Conservation (phyloP, 1,139 yeast species). For the Debaryomycetaceae sp. region DNA sequence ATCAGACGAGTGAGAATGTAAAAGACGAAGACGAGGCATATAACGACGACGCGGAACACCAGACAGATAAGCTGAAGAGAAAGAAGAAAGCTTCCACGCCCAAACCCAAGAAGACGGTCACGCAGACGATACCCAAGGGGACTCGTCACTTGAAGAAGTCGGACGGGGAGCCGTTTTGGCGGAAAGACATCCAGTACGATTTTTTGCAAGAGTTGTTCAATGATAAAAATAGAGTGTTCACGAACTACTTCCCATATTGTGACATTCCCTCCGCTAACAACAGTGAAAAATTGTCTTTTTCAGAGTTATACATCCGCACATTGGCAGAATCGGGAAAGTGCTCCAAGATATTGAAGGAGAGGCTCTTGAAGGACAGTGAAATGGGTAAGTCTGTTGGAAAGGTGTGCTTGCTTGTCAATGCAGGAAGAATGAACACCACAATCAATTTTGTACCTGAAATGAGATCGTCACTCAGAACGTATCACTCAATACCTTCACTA, state of each 20-base stretch:
- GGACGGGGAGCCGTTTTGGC: slow-evolving; percentile 91
- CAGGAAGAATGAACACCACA: slow-evolving; percentile 93
- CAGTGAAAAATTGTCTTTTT: slow-evolving; percentile 61
- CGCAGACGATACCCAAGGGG: slow-evolving; percentile 17
- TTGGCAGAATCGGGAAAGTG: slow-evolving; percentile 82
- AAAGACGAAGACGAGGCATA: slow-evolving; percentile 3
- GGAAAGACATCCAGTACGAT: slow-evolving; percentile 84
- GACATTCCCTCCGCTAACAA: slow-evolving; percentile 34
- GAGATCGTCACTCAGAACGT: slow-evolving; percentile 89
- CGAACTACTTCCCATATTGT: slow-evolving; percentile 48
- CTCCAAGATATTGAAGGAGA: slow-evolving; percentile 76
- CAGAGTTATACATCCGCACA: slow-evolving; percentile 80
- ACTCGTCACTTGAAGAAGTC: slow-evolving; percentile 68
- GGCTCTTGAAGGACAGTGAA: slow-evolving; percentile 60
- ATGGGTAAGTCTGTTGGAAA: slow-evolving; percentile 73
- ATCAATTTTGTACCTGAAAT: slow-evolving; percentile 94
- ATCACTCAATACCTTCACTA: slow-evolving; percentile 87
- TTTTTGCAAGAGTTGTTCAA: slow-evolving; percentile 64
- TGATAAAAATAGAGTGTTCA: slow-evolving; percentile 64
- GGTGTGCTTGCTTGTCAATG: slow-evolving; percentile 82
- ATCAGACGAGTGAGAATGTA: slow-evolving; percentile 1
- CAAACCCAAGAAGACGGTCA: slow-evolving; percentile 4
- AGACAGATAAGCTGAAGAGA: slow-evolving; percentile 4
- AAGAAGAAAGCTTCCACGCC: slow-evolving; percentile 1
- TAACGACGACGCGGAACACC: slow-evolving; percentile 3